Conservation (phyloP, 1,139 yeast species). For the Sugiyamaella japonica region DNA sequence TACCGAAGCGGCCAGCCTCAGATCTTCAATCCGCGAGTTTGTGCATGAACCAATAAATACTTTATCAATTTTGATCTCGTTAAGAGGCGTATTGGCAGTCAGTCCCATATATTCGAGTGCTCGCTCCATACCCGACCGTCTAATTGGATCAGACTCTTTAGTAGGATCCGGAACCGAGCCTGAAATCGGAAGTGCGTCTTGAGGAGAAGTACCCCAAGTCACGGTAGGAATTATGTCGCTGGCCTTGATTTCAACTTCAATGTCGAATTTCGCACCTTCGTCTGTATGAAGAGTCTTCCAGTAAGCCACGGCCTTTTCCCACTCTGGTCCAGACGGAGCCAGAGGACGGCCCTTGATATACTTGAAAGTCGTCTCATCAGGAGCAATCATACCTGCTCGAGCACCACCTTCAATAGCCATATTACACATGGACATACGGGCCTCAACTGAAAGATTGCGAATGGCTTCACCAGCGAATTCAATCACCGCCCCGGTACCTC, state of each 20-base stretch:
- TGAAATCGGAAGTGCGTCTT: constrained; percentile 94
- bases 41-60: constrained; percentile 98
- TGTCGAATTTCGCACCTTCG: constrained; percentile 84
- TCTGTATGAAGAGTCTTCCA: constrained; percentile 90
- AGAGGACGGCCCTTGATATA: constrained; percentile 92
- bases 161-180: constrained; percentile 89
- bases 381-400: constrained; percentile 98
- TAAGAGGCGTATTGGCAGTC: constrained; percentile 74
- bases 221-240: constrained; percentile 90
- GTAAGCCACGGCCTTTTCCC: constrained; percentile 90
- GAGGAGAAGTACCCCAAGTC: constrained; percentile 99
- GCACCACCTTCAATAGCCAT: constrained; percentile 99
- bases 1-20: constrained; percentile 91
- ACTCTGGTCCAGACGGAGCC: constrained; percentile 89
- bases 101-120: constrained; percentile 93
- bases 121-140: constrained; percentile 82
- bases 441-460: constrained; percentile 88
- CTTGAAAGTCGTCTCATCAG: constrained; percentile 83
- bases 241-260: constrained; percentile 78
- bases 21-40: constrained; percentile 94
- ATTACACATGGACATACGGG: constrained; percentile 99
- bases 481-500: constrained; percentile 96
- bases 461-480: constrained; percentile 97
- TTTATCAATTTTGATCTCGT: constrained; percentile 75
- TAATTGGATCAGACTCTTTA: constrained; percentile 66